Evolutionary conservation across 2,329 filamentous ascomycete species (phyloP), one percentile per base, ranked within the genome.

Genomic region (Beauveria rudraprayagi): DNA sequence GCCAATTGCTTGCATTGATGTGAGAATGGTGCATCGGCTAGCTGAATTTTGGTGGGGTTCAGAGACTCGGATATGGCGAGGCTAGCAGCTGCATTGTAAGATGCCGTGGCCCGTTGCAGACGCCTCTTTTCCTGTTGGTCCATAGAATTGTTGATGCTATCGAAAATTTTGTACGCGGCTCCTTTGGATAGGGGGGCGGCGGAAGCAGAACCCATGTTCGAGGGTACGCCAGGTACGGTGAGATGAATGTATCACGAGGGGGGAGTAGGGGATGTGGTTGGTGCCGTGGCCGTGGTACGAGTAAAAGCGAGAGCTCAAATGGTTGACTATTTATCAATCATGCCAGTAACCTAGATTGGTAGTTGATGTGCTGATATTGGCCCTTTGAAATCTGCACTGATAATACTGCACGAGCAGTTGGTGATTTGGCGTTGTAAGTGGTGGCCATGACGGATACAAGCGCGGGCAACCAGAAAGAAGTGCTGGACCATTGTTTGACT

Each of bases 41-140:
- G 30, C 30, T 34, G 30, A 11, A 34, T 34, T 37, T 37, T 37
- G 34, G 46, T 17, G 47, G 47, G 47, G 47, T 6, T 6, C 47
- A 30, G 26, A 50, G 47, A 30, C 34, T 37, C 34, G 11, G 34
- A 37, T 37, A 37, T 17, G 26, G 47, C 24, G 47, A 52, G 40
- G 40, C 40, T 56, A 46, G 10, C 10, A 44, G 19, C 28, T 52
- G 43, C n/a, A 37, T 34, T 37, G 41, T 47, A 19, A 46, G 40
- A 47, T 47, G 26, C n/a, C 53, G n/a, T 44, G 43, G 28, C 55
- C 43, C 55, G 55, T 57, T 47, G 40, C 28, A 57, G 55, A 57
- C 24, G 24, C 30, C 26, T 9, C 41, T n/a, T 40, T 30, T 57
- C 55, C 28, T 40, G 55, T 57, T 57, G 44, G 55, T 57, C 55